Evolutionary conservation across 768 basidiomycete species (phyloP).

Genomic region (Sarcomyxa edulis): DNA sequence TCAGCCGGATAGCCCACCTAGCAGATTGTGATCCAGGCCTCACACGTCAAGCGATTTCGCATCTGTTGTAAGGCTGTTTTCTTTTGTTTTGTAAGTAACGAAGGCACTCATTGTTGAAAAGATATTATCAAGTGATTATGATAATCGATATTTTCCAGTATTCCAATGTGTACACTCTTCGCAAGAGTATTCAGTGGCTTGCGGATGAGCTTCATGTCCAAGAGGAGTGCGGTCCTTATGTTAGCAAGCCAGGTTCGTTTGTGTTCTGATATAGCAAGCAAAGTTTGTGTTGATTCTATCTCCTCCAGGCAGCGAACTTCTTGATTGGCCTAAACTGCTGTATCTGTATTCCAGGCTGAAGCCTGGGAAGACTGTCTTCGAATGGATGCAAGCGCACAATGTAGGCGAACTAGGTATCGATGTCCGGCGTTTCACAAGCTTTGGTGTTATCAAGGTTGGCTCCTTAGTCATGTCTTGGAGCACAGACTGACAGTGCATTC

Average conservation of each 20-base stretch:
- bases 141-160: conserved; percentile 96
- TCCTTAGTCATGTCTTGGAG: not conserved
- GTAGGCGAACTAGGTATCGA: conserved; percentile 78
- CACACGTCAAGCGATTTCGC: conserved; percentile 83
- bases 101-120: conserved; percentile 22
- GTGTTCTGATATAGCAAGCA: not conserved
- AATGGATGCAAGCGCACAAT: conserved; percentile 82
- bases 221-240: conserved; percentile 90
- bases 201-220: conserved; percentile 81
- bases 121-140: conserved; percentile 96
- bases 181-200: conserved; percentile 82
- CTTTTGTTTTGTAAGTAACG: not conserved
- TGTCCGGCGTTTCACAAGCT: conserved; percentile 90
- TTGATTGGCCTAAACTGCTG: conserved; percentile 85
- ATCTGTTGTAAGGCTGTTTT: conserved; percentile 71
- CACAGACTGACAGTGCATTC: conserved; percentile 3
- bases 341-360: conserved; percentile 83
- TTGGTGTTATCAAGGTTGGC: conserved; percentile 92
- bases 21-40: conserved; percentile 84
- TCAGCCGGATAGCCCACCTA: conserved; percentile 84
- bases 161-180: conserved; percentile 94
- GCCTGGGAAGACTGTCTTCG: conserved; percentile 75
- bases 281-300: conserved; percentile 3
- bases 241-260: conserved; percentile 64
- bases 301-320: conserved; percentile 46